Evolutionary conservation across 305 asterid species (phyloP), one percentile per base, ranked within the genome.

Genomic region (Fraxinus latifolia): DNA sequence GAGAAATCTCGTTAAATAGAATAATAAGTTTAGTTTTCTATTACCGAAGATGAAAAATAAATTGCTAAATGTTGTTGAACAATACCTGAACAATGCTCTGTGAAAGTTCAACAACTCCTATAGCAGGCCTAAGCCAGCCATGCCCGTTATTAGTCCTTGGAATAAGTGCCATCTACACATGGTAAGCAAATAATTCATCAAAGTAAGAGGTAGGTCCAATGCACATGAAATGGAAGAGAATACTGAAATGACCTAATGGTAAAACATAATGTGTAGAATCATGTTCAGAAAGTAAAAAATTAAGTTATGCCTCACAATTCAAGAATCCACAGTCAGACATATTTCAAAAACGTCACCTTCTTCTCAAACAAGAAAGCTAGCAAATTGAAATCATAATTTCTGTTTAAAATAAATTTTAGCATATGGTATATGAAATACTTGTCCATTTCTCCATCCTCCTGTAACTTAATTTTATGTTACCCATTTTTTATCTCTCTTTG

Each of bases 81-180:
- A 33, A 55, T 83, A 95, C 99, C 98, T 93, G 99, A 83, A 90
- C 85, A 84, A 93, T 87, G 86, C 96, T 88, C 85, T 93, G 98
- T 68, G 97, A 93, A 39, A 95, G 97, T 89, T 95, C 98, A 84
- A 95, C 76, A 72, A 91, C 93, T 81, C 97, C 99, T 27, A 92
- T 33, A 23, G 99, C 87, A 72, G 99, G 98, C 86, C 98, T 88
- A 65, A 95, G 93, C 99, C 99, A 95, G 84, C 99, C 97, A 75
- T 91, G 97, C 83, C 97, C 98, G 88, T 91, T 92, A n/a, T 91
- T 79, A 83, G 88, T 87, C 84, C 96, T 94, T 72, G 98, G 94
- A 87, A 95, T 77, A 79, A 91, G 87, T 73, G 99, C 91, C 99
- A 95, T 91, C 99, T 95, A 91, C 65, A 78, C 29, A 15, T 33